Evolutionary conservation across 2,329 filamentous ascomycete genomes (phyloP).

Genomic region (Pseudofabraea citricarpa): DNA sequence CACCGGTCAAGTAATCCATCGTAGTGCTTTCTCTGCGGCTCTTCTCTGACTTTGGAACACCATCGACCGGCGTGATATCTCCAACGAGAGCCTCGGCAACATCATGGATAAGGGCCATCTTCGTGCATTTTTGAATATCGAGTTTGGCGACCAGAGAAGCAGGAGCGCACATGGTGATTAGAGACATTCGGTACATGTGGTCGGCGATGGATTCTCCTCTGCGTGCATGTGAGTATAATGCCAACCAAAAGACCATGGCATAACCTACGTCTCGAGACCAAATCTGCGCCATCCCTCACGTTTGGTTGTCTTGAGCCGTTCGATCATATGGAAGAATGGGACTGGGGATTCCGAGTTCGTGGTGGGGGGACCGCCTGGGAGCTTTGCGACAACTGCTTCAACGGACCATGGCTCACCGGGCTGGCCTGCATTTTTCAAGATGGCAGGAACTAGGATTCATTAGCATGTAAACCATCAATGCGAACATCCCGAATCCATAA

Average conservation of each 20-base stretch:
- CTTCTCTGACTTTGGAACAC: constrained; percentile 83
- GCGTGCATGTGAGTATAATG: constrained; percentile 2
- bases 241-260: background rate
- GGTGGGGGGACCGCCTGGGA: constrained; percentile 52
- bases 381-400: constrained; percentile 58
- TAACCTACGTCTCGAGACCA: constrained; percentile 55
- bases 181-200: constrained; percentile 99
- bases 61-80: constrained; percentile 92
- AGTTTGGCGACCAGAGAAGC: constrained; percentile 64
- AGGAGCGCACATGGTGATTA: constrained; percentile 90
- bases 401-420: constrained; percentile 45
- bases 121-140: constrained; percentile 79
- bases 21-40: constrained; percentile 78
- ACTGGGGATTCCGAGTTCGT: constrained; percentile 68
- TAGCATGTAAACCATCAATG: too few relatives aligned
- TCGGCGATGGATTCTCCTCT: constrained; percentile 89
- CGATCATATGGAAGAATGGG: constrained; percentile 90
- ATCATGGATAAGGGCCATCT: constrained; percentile 95
- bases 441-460: background rate
- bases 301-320: constrained; percentile 92
- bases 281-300: constrained; percentile 95
- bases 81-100: constrained; percentile 95
- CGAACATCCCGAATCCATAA: background rate
- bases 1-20: constrained; percentile 83
- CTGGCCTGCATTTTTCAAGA: background rate